phyloP scores from a whole-genome alignment of 1,139 yeast species.

The Geotrichum phurueaensis region DNA sequence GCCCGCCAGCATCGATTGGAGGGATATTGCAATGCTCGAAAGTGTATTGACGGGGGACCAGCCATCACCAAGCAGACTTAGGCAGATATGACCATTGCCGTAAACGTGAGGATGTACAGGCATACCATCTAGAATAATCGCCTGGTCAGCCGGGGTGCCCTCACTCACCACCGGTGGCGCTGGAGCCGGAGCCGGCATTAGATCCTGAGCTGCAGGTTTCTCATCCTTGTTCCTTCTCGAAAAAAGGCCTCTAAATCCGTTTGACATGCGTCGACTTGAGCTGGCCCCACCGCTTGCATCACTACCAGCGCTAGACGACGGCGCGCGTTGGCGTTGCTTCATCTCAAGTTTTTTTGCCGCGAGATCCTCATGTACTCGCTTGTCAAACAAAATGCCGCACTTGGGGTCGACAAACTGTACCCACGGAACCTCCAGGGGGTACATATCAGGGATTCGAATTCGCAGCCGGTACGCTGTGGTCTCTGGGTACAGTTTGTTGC shows the following conservation, averaged over 20 bases:
- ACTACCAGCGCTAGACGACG: neutral
- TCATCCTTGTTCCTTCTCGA: neutral
- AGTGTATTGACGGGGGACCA: slow-evolving; percentile 71
- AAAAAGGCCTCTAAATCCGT: neutral
- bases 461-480: slow-evolving; percentile 37
- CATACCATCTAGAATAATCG: slow-evolving; percentile 31
- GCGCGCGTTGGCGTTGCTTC: neutral
- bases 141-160: slow-evolving; percentile 18
- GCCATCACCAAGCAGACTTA: slow-evolving; percentile 48
- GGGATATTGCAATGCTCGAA: slow-evolving; percentile 48
- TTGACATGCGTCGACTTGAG: neutral
- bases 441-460: slow-evolving; percentile 43
- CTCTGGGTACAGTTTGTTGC: slow-evolving; percentile 32
- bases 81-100: slow-evolving; percentile 68
- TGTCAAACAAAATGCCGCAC: neutral
- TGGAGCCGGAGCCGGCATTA: neutral
- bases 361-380: neutral
- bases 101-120: slow-evolving; percentile 72
- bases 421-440: slow-evolving; percentile 62
- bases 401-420: slow-evolving; percentile 43
- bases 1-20: slow-evolving; percentile 59
- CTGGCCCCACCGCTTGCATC: neutral
- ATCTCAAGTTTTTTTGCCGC: neutral
- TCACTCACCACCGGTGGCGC: neutral
- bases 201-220: slow-evolving; percentile 6